A percentile compares a stretch with the other conserved stretches of the same genome.
Conservation (phyloP, 306 rosid species). For the Glycine soja region DNA sequence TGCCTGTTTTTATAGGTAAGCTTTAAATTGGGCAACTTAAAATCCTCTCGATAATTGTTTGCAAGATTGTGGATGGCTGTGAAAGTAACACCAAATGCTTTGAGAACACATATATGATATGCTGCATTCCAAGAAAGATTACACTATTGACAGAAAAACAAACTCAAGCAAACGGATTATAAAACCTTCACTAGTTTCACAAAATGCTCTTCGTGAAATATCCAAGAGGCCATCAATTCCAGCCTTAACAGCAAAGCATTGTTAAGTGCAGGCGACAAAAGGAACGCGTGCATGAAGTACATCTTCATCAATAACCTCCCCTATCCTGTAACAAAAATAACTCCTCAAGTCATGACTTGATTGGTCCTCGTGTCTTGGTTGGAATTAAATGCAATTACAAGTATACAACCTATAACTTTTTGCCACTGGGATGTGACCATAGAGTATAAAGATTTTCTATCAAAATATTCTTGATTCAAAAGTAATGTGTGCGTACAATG, state of each 20-base stretch:
- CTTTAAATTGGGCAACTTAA: slow-evolving; percentile 90
- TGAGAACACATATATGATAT: slow-evolving; percentile 43
- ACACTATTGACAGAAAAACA: slow-evolving; percentile 38
- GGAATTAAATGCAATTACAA: slow-evolving; percentile 15
- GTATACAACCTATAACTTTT: not conserved
- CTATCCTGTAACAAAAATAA: slow-evolving; percentile 66
- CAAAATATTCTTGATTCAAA: not conserved
- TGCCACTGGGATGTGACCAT: slow-evolving; percentile 33
- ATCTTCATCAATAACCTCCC: slow-evolving; percentile 92
- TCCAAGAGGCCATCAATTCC: slow-evolving; percentile 95
- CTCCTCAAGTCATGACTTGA: slow-evolving; percentile 32
- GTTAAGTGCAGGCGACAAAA: slow-evolving; percentile 99
- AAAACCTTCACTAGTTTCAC: slow-evolving; percentile 98
- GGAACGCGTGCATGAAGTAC: slow-evolving; percentile 96
- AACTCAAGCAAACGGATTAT: slow-evolving; percentile 31
- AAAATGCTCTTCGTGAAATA: slow-evolving; percentile 92
- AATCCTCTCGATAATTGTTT: slow-evolving; percentile 88
- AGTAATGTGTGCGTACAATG: no score
- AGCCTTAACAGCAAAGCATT: slow-evolving; percentile 97
- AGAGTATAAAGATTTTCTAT: slow-evolving; percentile 15
- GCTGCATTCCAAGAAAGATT: slow-evolving; percentile 38
- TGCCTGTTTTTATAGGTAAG: slow-evolving; percentile 84
- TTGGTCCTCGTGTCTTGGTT: slow-evolving; percentile 22
- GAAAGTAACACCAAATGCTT: slow-evolving; percentile 43
- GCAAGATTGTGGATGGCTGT: slow-evolving; percentile 96